Base-by-base conservation (phyloP, 495 filamentous ascomycete genomes). In the Xylaria sp. region DNA sequence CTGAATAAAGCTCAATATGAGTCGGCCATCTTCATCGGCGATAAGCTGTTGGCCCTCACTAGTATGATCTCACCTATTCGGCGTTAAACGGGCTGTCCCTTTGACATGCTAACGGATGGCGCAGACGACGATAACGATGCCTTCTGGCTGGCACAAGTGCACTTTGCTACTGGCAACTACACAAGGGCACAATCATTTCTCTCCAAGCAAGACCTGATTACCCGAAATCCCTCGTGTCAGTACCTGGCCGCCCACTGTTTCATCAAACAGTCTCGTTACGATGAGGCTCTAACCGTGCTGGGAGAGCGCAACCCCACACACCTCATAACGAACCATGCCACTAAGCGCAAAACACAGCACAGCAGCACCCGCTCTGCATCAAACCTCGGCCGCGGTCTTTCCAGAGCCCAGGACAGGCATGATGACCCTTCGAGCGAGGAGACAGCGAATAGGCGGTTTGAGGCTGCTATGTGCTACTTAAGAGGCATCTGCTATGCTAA, bases 381-480 rank as follows among this genome's bases (percentile, higher is more conserved):
- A 1, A 71, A 76, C 31, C 68, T 73, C 9, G 69, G 72, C 11
- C 72, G 73, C 15, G 79, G 80, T 64, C 83, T 79, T 48, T 75
- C 81, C 24, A 88, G 87, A 37, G 76, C 87, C 14, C 81, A 83
- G n/a, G 90, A 92, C 62, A 83, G 88, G 50, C 73, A 69, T 53
- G 68, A 70, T 17, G 71, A 74, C 17, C 8, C 69, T 6, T 74
- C 77, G 1, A 93, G 95, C 46, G 92, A 95, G 72, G 89, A 92
- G 71, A 83, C 85, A 2, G 88, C 83, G n/a, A 91, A 91, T 77
- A 84, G 97, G 58, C 89, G 91, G 37, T 97, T 93, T 72, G 96
- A 98, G 81, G 97, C 97, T 2, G 92, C 91, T 74, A 99, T 99
- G 95, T 98, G 97, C 83, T 97, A 94, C 81, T 84, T 99, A 44